phyloP scores from a whole-genome alignment of 2,329 filamentous ascomycete genomes.

The Ophiosphaerella narmari region DNA sequence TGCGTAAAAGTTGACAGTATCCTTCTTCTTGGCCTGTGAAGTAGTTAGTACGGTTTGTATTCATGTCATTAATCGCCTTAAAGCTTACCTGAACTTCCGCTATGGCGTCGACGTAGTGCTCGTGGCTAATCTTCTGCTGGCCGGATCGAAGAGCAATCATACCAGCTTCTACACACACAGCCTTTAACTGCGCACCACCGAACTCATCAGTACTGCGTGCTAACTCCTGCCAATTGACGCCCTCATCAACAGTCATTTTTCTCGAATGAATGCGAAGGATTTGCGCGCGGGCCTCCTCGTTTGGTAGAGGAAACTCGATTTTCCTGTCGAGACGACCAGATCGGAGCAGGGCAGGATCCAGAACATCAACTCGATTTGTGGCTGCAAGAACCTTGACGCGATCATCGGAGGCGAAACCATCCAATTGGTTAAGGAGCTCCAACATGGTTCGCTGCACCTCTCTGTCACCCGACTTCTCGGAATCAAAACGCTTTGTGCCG shows the following conservation, averaged over 20 bases:
- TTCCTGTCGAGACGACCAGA: conserved; percentile 93
- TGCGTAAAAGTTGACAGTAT: conserved; percentile 58
- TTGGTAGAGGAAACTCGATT: conserved; percentile 97
- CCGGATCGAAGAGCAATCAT: conserved; percentile 97
- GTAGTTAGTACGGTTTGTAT: conserved; percentile 5
- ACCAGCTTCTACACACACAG: conserved; percentile 96
- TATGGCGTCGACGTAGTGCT: conserved; percentile 98
- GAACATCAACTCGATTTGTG: conserved; percentile 91
- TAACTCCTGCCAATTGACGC: conserved; percentile 94
- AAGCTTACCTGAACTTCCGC: conserved; percentile 76
- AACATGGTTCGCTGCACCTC: conserved; percentile 99
- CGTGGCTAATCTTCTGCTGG: conserved; percentile 95
- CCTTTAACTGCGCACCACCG: conserved; percentile 95
- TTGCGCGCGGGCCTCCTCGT: conserved; percentile 95
- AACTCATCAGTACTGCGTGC: conserved; percentile 98
- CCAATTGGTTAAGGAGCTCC: conserved; percentile 96
- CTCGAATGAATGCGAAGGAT: conserved; percentile 96
- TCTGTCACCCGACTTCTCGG: conserved; percentile 94
- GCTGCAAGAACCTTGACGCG: conserved; percentile 95
- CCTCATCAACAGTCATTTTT: conserved; percentile 95
- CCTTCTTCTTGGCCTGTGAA: conserved; percentile 78
- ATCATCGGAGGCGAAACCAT: conserved; percentile 96
- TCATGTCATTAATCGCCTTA: neutral
- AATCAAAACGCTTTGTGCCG: conserved; percentile 99
- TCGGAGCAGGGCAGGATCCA: conserved; percentile 88